phyloP scores from a whole-genome alignment of 2,329 filamentous ascomycete species.

The Sphaerulina vaccinii region DNA sequence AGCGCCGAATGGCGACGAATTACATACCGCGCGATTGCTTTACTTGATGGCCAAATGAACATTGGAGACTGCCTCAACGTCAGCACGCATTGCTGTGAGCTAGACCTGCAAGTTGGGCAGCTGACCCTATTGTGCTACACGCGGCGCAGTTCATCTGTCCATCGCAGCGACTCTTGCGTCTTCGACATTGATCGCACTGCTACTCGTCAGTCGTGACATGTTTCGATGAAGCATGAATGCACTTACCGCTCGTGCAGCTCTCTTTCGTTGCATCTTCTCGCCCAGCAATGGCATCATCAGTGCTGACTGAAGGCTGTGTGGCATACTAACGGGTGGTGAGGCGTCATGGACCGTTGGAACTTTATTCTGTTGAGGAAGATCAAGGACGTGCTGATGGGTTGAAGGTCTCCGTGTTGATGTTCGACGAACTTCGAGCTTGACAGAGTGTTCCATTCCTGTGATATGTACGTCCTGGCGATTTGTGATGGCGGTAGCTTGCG shows the following conservation, averaged over 20 bases:
- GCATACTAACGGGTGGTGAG: neutral
- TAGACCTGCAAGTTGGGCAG: neutral
- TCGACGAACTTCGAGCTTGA: neutral
- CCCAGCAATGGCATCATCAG: neutral
- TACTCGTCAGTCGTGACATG: neutral
- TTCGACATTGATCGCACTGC: constrained; percentile 24
- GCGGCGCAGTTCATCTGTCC: constrained; percentile 21
- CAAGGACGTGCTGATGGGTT: neutral
- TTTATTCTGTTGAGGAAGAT: neutral
- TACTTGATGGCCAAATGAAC: constrained; percentile 24
- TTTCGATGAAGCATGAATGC: neutral
- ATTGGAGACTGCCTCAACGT: constrained; percentile 20
- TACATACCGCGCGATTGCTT: constrained; percentile 22
- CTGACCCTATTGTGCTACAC: constrained; percentile 22
- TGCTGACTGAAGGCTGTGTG: neutral
- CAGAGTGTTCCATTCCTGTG: neutral
- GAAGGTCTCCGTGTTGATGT: neutral
- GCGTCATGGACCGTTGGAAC: neutral
- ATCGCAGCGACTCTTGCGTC: constrained; percentile 24
- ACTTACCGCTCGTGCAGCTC: constrained; percentile 23
- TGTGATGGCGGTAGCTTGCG: neutral
- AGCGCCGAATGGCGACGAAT: neutral
- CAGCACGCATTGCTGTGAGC: neutral
- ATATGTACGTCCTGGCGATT: neutral
- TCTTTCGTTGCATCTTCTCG: constrained; percentile 18